phyloP scores from a whole-genome alignment of 805 yeast genomes.

The Komagataella phaffii region DNA sequence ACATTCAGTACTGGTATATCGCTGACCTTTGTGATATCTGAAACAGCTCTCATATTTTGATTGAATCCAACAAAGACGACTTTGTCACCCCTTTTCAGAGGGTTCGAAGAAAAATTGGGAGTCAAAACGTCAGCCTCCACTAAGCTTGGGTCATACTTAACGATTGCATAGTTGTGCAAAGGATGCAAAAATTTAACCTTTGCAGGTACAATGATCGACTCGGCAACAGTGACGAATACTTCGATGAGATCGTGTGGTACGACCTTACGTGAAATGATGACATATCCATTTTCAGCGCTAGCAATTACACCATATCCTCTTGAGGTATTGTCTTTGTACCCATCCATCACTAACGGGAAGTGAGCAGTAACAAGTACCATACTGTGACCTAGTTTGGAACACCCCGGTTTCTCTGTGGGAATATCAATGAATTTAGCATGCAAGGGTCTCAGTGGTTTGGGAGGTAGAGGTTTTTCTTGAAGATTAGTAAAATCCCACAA shows the following conservation, averaged over 20 bases:
- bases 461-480: constrained; percentile 51
- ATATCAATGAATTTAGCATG: constrained; percentile 59
- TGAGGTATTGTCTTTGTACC: constrained; percentile 48
- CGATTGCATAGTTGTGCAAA: constrained; percentile 69
- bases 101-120: constrained; percentile 42
- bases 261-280: constrained; percentile 60
- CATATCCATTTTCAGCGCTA: constrained; percentile 71
- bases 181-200: constrained; percentile 79
- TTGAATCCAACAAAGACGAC: constrained; percentile 75
- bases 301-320: constrained; percentile 68
- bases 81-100: constrained; percentile 63
- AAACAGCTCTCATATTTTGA: constrained; percentile 50
- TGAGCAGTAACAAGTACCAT: constrained; percentile 59
- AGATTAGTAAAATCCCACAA: constrained; percentile 39
- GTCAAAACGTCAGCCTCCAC: constrained; percentile 61
- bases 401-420: constrained; percentile 41
- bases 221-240: constrained; percentile 69
- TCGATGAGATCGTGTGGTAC: constrained; percentile 81
- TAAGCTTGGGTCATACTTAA: constrained; percentile 68
- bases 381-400: constrained; percentile 46
- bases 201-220: constrained; percentile 70
- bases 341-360: constrained; percentile 64
- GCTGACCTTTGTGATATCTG: constrained; percentile 64
- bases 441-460: constrained; percentile 37
- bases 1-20: constrained; percentile 65